Percentiles rank a stretch among this genome's conserved stretches.
Evolutionary conservation across 2,329 filamentous ascomycete genomes (phyloP).

Genomic region (Arachnopeziza araneosa): DNA sequence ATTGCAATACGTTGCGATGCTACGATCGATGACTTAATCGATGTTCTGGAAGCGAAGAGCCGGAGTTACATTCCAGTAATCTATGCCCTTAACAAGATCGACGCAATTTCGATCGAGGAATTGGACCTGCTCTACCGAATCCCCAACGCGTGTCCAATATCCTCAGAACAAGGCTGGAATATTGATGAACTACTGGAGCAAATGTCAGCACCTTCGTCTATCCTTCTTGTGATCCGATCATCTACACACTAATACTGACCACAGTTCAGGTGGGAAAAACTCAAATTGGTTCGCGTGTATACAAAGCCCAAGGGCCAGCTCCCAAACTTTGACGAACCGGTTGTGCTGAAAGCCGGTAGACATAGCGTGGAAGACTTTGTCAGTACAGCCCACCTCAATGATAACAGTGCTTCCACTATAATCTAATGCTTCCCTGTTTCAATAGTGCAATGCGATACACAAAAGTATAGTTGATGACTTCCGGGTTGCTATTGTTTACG

Average conservation of each 20-base stretch:
- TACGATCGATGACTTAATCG: conserved; percentile 94
- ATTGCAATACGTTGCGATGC: conserved; percentile 97
- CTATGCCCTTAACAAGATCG: conserved; percentile 98
- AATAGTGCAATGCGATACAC: conserved; percentile 91
- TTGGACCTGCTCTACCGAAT: conserved; percentile 94
- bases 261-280: conserved; percentile 72
- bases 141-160: conserved; percentile 94
- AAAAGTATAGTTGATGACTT: conserved; percentile 94
- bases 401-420: background rate
- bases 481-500: conserved; percentile 92
- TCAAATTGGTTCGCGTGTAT: conserved; percentile 87
- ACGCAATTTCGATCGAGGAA: conserved; percentile 96
- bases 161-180: conserved; percentile 97
- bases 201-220: conserved; percentile 52
- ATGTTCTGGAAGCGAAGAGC: conserved; percentile 89
- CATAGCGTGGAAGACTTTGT: conserved; percentile 97
- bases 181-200: conserved; percentile 92
- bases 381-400: conserved; percentile 39
- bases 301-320: conserved; percentile 96
- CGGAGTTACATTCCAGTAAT: conserved; percentile 98
- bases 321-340: conserved; percentile 87
- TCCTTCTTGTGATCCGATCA: background rate
- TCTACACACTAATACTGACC: conserved; percentile 12
- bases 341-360: conserved; percentile 75
- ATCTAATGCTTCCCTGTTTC: background rate